Evolutionary conservation across 2,329 filamentous ascomycete species (phyloP).

Genomic region (Aspergillus brasiliensis): DNA sequence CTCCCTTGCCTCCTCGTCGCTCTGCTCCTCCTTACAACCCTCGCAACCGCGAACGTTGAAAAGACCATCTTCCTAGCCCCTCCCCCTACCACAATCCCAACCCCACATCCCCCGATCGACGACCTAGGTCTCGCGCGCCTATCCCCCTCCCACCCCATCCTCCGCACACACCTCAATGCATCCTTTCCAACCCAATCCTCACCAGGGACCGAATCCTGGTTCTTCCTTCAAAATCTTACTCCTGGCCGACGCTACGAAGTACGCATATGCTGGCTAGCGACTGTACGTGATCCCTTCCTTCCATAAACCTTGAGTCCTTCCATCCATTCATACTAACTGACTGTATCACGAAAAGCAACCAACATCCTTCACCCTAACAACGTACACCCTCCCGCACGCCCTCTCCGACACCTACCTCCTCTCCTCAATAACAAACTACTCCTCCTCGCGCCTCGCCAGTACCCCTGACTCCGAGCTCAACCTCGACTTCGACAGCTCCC

Average conservation of each 20-base stretch:
- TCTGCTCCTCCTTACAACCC: conserved; percentile 18
- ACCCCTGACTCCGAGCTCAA: conserved; percentile 22
- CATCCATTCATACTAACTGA: too few species aligned
- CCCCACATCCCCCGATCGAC: conserved; percentile 58
- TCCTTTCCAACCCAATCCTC: conserved; percentile 62
- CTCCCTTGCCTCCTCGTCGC: conserved; percentile 20
- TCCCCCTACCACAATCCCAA: conserved; percentile 56
- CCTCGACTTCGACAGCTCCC: neutral
- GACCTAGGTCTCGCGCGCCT: conserved; percentile 67
- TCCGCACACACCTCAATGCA: conserved; percentile 67
- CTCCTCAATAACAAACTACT: conserved; percentile 65
- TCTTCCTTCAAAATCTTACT: conserved; percentile 70
- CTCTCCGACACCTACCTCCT: conserved; percentile 65
- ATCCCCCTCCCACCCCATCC: conserved; percentile 56
- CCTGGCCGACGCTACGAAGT: conserved; percentile 82
- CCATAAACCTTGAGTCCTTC: too few species aligned
- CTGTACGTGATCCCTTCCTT: conserved; percentile 59
- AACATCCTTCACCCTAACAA: conserved; percentile 72
- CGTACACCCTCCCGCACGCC: conserved; percentile 63
- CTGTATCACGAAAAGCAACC: conserved; percentile 66
- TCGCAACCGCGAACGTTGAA: conserved; percentile 72
- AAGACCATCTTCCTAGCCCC: conserved; percentile 88
- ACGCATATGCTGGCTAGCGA: conserved; percentile 89
- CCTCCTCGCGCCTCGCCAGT: conserved; percentile 50
- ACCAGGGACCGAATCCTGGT: conserved; percentile 72